Percentiles rank a stretch among this genome's conserved stretches.
Conservation (phyloP, 2,329 filamentous ascomycete species). For the Helotiales sp. region DNA sequence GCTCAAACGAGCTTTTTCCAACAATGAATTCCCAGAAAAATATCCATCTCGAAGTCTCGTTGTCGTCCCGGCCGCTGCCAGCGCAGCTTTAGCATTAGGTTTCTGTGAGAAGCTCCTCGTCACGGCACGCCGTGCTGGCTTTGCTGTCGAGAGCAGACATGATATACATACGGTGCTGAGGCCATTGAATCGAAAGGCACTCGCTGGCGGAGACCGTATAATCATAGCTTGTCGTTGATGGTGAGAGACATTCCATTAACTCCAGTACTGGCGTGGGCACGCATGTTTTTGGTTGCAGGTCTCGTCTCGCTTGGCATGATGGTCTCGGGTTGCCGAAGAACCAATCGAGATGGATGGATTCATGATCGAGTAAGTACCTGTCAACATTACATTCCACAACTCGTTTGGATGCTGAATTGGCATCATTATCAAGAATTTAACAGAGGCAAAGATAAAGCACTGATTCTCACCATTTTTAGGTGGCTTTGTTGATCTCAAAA, state of each 20-base stretch:
- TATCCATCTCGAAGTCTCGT: slow-evolving; percentile 37
- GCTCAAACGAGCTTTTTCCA: slow-evolving; percentile 31
- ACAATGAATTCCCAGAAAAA: slow-evolving; percentile 38
- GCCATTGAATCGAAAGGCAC: slow-evolving; percentile 35
- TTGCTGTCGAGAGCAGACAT: slow-evolving; percentile 30
- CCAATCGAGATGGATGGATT: background rate
- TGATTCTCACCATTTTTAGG: background rate
- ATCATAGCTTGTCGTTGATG: slow-evolving; percentile 40
- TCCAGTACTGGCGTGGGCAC: slow-evolving; percentile 11
- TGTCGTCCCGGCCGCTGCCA: slow-evolving; percentile 25
- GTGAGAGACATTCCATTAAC: slow-evolving; percentile 27
- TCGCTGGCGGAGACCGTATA: slow-evolving; percentile 37
- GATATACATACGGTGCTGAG: slow-evolving; percentile 36
- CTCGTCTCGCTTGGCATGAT: background rate
- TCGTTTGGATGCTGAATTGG: background rate
- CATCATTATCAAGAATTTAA: background rate
- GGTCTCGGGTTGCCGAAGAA: slow-evolving; percentile 9
- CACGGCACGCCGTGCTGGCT: slow-evolving; percentile 19
- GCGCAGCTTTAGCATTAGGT: slow-evolving; percentile 31
- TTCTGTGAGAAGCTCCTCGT: slow-evolving; percentile 36
- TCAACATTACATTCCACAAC: background rate
- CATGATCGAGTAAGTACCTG: background rate
- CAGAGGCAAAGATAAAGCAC: background rate
- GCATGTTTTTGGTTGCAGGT: slow-evolving; percentile 15
- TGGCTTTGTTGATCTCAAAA: background rate